Base-by-base conservation (phyloP, 2,329 filamentous ascomycete species). In the Drechslerella dactyloides region DNA sequence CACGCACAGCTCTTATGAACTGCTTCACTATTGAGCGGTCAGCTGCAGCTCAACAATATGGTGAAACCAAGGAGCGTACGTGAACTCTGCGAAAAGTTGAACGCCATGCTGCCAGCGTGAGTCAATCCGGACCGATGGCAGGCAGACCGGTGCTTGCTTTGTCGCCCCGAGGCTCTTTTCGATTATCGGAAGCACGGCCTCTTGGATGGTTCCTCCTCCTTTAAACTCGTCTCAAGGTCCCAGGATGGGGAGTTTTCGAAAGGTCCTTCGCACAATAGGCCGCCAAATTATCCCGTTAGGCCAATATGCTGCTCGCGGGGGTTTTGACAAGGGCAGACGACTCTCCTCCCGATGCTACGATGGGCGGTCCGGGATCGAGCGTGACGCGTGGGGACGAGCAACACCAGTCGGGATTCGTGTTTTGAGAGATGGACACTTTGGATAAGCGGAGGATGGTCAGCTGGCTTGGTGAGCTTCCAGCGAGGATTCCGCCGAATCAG, bases 1-100 rank as follows among this genome's bases (percentile, higher is more conserved):
- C 93, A 80, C 94, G 91, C 79, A 99, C 94, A 82, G 97, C 97
- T 80, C 94, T 93, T 82, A 99, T 99, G 83, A 99, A 99, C 83
- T 97, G 94, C 84, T 99, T 99, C 80, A 99, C 94, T 97, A 79
- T 69, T 75, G 63, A 65, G 6, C 66, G 24, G 35, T 44, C 19
- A 69, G 52, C 24, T 24, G 23, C 27, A 27, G 13, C 15, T 52
- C 17, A 13, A 51, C 23, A 21, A 51, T 2, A 27, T 17, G 30
- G 15, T 5, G 30, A 10, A 23, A 11, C 27, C 6, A 30, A n/a
- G 57, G 13, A 6, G 42, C 60, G 37, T 64, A 72, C 60, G 35
- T 33, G 68, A 72, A 44, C 68, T 72, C 35, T 72, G 68, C 23
- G 68, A 72, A 55, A 72, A 72, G 51, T 65, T 72, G 51, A 72